Percentiles rank a stretch among this genome's conserved stretches.
Evolutionary conservation across 257 asterid species (phyloP).

Genomic region (Solanum arcanum): DNA sequence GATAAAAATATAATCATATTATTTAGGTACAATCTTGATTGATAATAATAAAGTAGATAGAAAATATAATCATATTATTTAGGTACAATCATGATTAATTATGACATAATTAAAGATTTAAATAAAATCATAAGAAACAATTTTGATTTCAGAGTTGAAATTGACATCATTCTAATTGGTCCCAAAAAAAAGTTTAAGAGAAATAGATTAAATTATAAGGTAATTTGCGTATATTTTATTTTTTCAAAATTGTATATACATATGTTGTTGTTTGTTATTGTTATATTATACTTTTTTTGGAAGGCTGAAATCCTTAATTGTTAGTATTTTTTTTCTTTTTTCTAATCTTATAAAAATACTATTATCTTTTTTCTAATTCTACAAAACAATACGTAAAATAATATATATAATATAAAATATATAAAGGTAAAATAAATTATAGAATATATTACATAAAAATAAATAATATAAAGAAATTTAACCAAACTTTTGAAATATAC

Average conservation of each 20-base stretch:
- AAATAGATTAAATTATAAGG: background rate
- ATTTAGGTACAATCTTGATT: background rate
- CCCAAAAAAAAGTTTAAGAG: background rate
- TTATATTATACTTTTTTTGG: too few relatives aligned
- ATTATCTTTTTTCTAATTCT: too few relatives aligned
- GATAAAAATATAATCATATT: background rate
- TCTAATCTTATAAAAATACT: too few relatives aligned
- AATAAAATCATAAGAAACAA: background rate
- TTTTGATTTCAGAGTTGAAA: background rate
- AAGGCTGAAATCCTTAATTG: too few relatives aligned
- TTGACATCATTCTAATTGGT: background rate
- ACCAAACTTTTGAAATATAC: too few relatives aligned
- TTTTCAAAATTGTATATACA: background rate
- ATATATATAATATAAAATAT: too few relatives aligned
- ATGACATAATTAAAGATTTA: background rate
- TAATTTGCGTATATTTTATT: background rate
- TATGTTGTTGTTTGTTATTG: background rate
- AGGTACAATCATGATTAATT: background rate
- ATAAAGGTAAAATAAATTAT: too few relatives aligned
- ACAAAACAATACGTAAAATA: too few relatives aligned
- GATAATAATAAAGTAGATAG: background rate
- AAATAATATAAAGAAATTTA: too few relatives aligned
- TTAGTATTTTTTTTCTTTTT: too few relatives aligned
- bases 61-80: background rate
- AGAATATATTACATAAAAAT: too few relatives aligned